Base-by-base conservation (phyloP, 1,284 basidiomycete species). In the Pisolithus thermaeus region DNA sequence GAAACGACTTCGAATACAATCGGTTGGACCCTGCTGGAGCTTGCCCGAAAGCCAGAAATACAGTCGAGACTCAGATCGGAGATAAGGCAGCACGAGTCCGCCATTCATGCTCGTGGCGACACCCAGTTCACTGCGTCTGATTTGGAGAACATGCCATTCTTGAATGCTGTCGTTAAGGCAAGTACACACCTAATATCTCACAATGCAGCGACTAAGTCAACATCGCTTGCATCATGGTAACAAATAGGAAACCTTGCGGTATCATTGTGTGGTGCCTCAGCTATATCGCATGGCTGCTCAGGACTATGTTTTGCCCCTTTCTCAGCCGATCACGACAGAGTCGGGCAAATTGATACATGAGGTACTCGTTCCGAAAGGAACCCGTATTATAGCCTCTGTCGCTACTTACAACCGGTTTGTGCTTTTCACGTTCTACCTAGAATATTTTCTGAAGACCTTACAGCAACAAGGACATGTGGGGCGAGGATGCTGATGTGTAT, bases 131-230 rank as follows among this genome's bases (percentile, higher is more conserved):
- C 70, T n/a, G 54, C 69, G 8, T 56, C 64, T 22, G 78, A 82
- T 57, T 68, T 80, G 42, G 79, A 81, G 37, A 48, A 28, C 3
- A 82, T 84, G 76, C 71, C 73, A 7, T 79, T 75, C 48, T 58
- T 76, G 23, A 67, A 67, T 18, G 80, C 80, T 3, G 68, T 77
- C n/a, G 61, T 84, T 46, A 81, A 81, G 69, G 80, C 76, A 42
- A 51, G 46, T 38, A 27, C 6, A 7, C 20, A 20, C 16, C 8
- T 20, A 16, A 39, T 18, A 30, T 38, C 23, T 54, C 28, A n/a
- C 32, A 38, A 48, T 27, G 28, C 46, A 25, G 4, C 30, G 2
- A 30, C 30, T 11, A 12, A 30, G 30, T 32, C 39, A 49, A 20
- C n/a, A 54, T 6, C 35, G 60, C 30, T 12, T 11, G 9, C 1